Base-by-base conservation (phyloP, 805 yeast genomes). In the Candida nanaspora region DNA sequence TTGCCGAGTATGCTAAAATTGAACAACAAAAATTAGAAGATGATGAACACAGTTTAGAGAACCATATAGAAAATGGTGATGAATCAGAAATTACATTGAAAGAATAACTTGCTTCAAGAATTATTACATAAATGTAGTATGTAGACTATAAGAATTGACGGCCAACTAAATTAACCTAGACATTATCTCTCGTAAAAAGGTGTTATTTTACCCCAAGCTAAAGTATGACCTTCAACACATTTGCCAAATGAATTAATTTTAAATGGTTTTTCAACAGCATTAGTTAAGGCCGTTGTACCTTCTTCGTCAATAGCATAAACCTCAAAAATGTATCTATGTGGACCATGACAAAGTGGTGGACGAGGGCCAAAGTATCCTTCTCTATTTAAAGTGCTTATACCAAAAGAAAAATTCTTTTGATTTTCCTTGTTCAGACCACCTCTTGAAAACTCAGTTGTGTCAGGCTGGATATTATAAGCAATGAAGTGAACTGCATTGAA, bases 361-460 rank as follows among this genome's bases (percentile, higher is more conserved):
- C 46, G 37, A 26, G 46, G 43, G 3, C 46, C 46, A 35, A 13
- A 19, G 28, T 43, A 43, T 6, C 43, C 46, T n/a, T 23, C 2
- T 28, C 29, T 26, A 7, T 22, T 26, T 3, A 28, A 8, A 18
- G 22, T 13, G 7, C 39, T 41, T 20, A 11, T 16, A 4, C 43
- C 46, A n/a, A 25, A 33, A 11, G 25, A 40, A 15, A 40, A 21
- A 2, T 34, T 37, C 3, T 35, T 19, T 16, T 13, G 18, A 23
- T 25, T 26, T 9, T 20, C n/a, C 6, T 23, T 26, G 27, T 14
- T 27, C 25, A 39, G 33, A 15, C 18, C 22, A 9, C 42, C 41
- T 27, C 21, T 21, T n/a, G 30, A n/a, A 30, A 38, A 42, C 3
- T 15, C 27, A 3, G 35, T 42, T 5, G 14, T 21, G 3, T 19